Base-by-base conservation (phyloP, 306 rosid species). In the Corylus americana region DNA sequence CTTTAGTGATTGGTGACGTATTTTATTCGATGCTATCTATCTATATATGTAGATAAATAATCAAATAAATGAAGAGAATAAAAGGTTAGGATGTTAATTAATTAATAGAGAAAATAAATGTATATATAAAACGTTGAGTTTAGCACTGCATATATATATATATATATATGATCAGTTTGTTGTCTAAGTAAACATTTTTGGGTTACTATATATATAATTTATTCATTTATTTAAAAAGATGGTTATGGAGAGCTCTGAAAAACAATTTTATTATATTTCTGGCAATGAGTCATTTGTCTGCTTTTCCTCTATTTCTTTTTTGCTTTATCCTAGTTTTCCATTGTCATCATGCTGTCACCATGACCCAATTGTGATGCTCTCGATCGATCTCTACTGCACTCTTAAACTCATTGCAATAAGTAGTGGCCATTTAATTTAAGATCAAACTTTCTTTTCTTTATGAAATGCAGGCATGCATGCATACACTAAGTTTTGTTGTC, bases 1-100 rank as follows among this genome's bases (percentile, higher is more conserved):
- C 55, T 54, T 17, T 67, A 80, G 94, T 88, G 91, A 16, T 11
- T 84, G 87, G 61, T 90, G 89, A 89, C 85, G 49, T 57, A 45
- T 64, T 10, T 70, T 63, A 39, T 80, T 25, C 59, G 59, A 82
- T 67, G 62, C 64, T 27, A 48, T 18, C 59, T 31, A 31, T 31
- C 35, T 31, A 31, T 31, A 31, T 31, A 31, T 31, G 17, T 62
- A 62, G 45, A 11, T 13, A 62, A 62, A 29, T 44, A 13, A 62
- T 2, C 18, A 10, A 44, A 29, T 27, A 29, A 62, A 62, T 1
- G 44, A 29, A 62, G 44, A 3, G 8, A 62, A 62, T 12, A 62
- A 62, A 27, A 62, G 16, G 44, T 22, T 25, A 25, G 37, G 35
- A 48, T 1, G 51, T 11, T 61, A 22, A 22, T 22, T 22, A 22